These are phyloP conservation scores for Ganoderma lucidum DNA, from an alignment of 1,284 basidiomycete genomes.

Conservation along the genomic window DNA sequence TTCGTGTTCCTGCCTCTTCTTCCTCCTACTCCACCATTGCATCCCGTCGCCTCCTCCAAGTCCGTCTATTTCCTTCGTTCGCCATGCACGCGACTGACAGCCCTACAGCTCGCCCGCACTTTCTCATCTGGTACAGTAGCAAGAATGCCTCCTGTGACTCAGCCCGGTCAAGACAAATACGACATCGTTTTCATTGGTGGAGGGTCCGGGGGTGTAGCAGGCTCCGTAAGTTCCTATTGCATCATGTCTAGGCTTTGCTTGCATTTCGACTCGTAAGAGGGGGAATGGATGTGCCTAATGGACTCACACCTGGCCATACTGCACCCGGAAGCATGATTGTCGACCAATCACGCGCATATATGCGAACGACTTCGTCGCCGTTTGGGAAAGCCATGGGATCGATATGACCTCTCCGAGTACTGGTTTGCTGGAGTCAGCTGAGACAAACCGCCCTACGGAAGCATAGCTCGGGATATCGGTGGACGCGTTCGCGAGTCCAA, in stretches of 20 bases:
- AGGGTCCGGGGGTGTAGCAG: conserved; percentile 84
- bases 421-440: too few species aligned
- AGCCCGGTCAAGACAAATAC: conserved; percentile 70
- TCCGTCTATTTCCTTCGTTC: conserved; percentile 3
- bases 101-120: conserved; percentile 57
- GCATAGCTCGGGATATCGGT: too few species aligned
- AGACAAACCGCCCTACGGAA: too few species aligned
- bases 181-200: conserved; percentile 88
- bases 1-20: conserved; percentile 14
- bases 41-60: conserved; percentile 32
- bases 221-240: conserved; percentile 59
- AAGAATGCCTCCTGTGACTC: conserved; percentile 76
- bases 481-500: too few species aligned
- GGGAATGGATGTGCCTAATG: neutral
- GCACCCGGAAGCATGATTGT: too few species aligned
- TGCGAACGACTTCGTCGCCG: too few species aligned
- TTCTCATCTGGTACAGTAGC: conserved; percentile 46
- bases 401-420: too few species aligned
- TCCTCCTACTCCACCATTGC: conserved; percentile 26
- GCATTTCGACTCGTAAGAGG: neutral
- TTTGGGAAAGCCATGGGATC: too few species aligned
- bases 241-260: neutral
- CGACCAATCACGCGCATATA: too few species aligned
- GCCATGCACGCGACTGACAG: conserved; percentile 2
- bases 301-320: neutral